Conservation (phyloP, 441 rosid genomes). For the Kokia cookei region DNA sequence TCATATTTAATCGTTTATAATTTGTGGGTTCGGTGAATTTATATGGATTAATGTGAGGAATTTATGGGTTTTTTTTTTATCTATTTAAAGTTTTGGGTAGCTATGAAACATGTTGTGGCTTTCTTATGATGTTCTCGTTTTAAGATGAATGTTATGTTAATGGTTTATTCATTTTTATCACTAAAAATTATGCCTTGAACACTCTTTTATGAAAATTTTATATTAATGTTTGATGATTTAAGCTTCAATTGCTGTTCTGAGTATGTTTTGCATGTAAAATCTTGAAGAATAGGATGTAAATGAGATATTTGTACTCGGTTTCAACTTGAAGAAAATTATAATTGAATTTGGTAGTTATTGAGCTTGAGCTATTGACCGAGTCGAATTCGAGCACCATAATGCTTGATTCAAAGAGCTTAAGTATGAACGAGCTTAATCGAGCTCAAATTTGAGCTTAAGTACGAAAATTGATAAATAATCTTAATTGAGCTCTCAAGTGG, state of each 20-base stretch:
- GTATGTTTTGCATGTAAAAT: not conserved
- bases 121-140: not conserved
- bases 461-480: no score
- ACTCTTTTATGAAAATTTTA: not conserved
- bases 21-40: not conserved
- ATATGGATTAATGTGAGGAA: constrained; percentile 10
- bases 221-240: not conserved
- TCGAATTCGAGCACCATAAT: no score
- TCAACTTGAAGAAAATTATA: no score
- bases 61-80: not conserved
- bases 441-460: no score
- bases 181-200: not conserved
- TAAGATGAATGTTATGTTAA: not conserved
- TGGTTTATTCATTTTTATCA: not conserved
- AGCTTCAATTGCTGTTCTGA: not conserved
- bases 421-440: no score
- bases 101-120: not conserved
- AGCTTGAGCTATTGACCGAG: no score
- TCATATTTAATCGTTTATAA: not conserved
- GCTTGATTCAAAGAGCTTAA: no score
- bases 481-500: no score
- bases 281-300: not conserved
- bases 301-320: not conserved
- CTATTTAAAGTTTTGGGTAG: not conserved
- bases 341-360: no score